These are phyloP conservation scores for Backusella psychrophila DNA, from an alignment of 192 early-diverging fungal genomes.

Conservation along the genomic window DNA sequence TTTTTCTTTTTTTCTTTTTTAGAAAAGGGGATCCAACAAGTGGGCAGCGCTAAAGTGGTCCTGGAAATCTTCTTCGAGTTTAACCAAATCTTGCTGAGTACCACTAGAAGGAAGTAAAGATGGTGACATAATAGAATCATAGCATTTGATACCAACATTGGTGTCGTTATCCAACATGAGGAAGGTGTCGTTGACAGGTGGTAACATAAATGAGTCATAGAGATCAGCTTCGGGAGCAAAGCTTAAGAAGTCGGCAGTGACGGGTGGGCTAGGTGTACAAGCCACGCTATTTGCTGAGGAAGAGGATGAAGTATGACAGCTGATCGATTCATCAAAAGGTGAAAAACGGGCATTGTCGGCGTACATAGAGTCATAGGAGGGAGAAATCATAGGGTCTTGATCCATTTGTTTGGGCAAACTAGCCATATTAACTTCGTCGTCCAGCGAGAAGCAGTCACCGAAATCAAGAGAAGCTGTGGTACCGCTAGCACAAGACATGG, in stretches of 20 bases:
- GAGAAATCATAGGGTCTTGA: constrained; percentile 13
- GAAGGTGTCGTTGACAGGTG: constrained; percentile 23
- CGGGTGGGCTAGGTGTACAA: constrained; percentile 23
- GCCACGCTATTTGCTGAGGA: constrained; percentile 9
- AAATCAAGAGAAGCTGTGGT: constrained; percentile 32
- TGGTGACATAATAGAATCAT: constrained; percentile 14
- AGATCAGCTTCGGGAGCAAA: constrained; percentile 14
- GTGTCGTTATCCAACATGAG: constrained; percentile 7
- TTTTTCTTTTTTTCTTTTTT: constrained; percentile 4
- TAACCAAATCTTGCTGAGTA: constrained; percentile 17
- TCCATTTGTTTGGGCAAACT: neutral
- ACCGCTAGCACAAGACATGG: constrained; percentile 15
- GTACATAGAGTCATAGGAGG: constrained; percentile 3
- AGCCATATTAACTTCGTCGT: constrained; percentile 12
- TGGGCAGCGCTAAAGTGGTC: constrained; percentile 1
- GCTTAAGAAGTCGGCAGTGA: constrained; percentile 4
- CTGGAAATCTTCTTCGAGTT: constrained; percentile 15
- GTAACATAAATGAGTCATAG: constrained; percentile 27
- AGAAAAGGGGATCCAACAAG: constrained; percentile 20
- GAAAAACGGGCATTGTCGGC: neutral
- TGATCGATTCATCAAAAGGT: constrained; percentile 18
- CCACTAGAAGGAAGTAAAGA: constrained; percentile 7
- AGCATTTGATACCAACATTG: constrained; percentile 13
- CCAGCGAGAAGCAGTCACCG: constrained; percentile 32
- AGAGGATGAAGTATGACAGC: constrained; percentile 6